Conservation (phyloP, 305 asterid species). For the Fraxinus greggii region DNA sequence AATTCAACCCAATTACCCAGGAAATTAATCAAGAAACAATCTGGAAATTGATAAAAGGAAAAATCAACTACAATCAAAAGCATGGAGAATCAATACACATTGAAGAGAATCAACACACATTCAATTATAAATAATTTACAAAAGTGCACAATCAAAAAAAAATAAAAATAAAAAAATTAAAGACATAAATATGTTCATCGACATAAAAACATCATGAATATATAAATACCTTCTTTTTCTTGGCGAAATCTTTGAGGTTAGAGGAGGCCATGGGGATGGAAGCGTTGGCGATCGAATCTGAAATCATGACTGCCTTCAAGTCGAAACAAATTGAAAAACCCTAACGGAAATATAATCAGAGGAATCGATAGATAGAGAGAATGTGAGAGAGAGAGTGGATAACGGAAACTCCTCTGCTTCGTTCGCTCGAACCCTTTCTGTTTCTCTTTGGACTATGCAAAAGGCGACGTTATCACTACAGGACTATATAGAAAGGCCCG, state of each 20-base stretch:
- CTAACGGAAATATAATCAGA: slow-evolving; percentile 12
- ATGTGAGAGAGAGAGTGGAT: slow-evolving; percentile 21
- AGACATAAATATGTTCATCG: neutral
- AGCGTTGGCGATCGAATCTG: slow-evolving; percentile 44
- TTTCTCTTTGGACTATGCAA: slow-evolving; percentile 9
- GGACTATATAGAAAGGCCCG: neutral
- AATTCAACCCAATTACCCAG: neutral
- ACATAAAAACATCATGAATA: neutral
- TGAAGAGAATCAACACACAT: neutral
- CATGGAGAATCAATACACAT: neutral
- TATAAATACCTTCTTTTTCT: slow-evolving; percentile 52
- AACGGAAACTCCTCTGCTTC: slow-evolving; percentile 34
- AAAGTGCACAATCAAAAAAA: neutral
- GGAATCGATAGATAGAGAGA: slow-evolving; percentile 1
- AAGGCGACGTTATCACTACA: slow-evolving; percentile 18
- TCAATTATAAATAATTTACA: neutral
- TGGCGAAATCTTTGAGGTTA: slow-evolving; percentile 45
- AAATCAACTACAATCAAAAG: neutral
- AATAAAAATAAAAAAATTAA: neutral
- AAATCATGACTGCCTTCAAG: slow-evolving; percentile 43
- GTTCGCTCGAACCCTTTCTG: slow-evolving; percentile 25
- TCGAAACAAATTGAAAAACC: slow-evolving; percentile 19
- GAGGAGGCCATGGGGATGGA: slow-evolving; percentile 38
- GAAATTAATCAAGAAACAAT: neutral
- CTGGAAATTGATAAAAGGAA: neutral